Percentiles rank a stretch among this genome's conserved stretches.
Evolutionary conservation across 83 land plant genomes (phyloP).

Genomic region (Picea abies): DNA sequence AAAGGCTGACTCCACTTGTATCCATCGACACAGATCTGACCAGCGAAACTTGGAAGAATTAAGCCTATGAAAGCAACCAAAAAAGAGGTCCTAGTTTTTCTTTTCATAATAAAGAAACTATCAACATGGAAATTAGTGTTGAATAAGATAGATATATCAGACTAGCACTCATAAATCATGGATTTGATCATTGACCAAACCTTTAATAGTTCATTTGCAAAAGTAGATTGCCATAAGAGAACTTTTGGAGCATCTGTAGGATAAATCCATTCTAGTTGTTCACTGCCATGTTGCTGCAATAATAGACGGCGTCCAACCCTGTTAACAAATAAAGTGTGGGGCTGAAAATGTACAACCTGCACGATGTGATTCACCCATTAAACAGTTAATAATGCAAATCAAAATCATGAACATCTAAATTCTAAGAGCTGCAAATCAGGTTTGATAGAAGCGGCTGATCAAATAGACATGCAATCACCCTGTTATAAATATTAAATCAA

Average conservation of each 20-base stretch:
- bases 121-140: not conserved
- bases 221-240: constrained; percentile 69
- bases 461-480: not conserved
- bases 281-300: constrained; percentile 66
- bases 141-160: not conserved
- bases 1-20: constrained; percentile 91
- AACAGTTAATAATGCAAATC: not conserved
- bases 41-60: not conserved
- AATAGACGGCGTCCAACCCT: constrained; percentile 66
- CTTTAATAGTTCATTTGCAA: constrained; percentile 71
- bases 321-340: constrained; percentile 78
- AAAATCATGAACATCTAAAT: not conserved
- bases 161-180: not conserved
- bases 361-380: not conserved
- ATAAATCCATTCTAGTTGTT: constrained; percentile 57
- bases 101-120: not conserved
- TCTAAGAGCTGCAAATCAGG: not conserved
- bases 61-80: not conserved
- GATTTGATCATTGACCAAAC: constrained; percentile 27
- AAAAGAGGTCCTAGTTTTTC: not conserved
- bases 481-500: not conserved
- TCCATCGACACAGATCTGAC: constrained; percentile 74
- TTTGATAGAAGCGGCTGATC: not conserved
- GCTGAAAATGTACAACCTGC: constrained; percentile 92
- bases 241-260: constrained; percentile 83